phyloP scores from a whole-genome alignment of 495 filamentous ascomycete species.

The Pyrenula aspistea region DNA sequence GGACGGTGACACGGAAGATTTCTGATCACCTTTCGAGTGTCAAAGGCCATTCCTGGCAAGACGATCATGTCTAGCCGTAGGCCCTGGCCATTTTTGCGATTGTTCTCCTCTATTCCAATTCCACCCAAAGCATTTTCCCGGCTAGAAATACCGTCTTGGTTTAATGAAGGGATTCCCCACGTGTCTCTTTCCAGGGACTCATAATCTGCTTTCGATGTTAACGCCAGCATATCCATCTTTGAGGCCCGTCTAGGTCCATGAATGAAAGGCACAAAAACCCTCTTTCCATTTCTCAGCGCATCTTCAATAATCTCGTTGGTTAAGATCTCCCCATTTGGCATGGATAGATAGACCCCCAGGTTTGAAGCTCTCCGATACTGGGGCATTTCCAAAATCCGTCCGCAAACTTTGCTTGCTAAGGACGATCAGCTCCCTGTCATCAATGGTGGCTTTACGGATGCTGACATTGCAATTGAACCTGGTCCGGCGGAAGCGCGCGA shows the following conservation, averaged over 20 bases:
- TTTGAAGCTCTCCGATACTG: conserved; percentile 60
- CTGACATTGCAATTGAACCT: conserved; percentile 56
- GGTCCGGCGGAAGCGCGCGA: conserved; percentile 39
- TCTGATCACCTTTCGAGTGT: too few species aligned
- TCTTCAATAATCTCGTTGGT: conserved; percentile 70
- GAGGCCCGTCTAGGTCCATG: conserved; percentile 40
- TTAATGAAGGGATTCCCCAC: conserved; percentile 87
- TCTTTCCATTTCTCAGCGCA: conserved; percentile 64
- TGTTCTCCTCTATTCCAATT: conserved; percentile 15
- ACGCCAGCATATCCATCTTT: conserved; percentile 82
- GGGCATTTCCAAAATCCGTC: conserved; percentile 43
- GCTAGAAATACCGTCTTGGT: conserved; percentile 42
- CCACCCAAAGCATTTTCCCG: conserved; percentile 59
- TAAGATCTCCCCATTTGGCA: conserved; percentile 74
- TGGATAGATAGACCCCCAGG: conserved; percentile 83
- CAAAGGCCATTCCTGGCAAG: conserved; percentile 91
- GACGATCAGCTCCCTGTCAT: conserved; percentile 6
- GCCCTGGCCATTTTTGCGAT: conserved; percentile 16
- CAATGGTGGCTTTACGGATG: background rate
- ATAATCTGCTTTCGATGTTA: conserved; percentile 63
- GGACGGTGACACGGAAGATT: too few species aligned
- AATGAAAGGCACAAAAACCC: conserved; percentile 85
- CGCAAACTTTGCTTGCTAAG: conserved; percentile 45
- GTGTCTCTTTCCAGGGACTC: conserved; percentile 59
- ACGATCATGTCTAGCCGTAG: conserved; percentile 73